Conservation (phyloP, 164 flowering plant genomes). For the Piper longum region DNA sequence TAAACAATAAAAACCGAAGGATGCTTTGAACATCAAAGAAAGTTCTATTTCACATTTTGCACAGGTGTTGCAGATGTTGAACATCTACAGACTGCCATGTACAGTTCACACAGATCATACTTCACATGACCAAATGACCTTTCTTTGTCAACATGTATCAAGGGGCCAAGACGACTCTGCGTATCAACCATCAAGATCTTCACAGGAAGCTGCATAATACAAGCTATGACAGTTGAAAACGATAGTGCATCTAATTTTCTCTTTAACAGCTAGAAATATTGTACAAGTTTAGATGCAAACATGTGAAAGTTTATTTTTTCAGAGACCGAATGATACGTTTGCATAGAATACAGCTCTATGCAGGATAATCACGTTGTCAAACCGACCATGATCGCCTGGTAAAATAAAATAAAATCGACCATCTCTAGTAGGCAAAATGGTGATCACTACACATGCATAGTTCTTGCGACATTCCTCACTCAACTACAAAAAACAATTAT, state of each 20-base stretch:
- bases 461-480: neutral
- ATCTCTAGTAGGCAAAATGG: slow-evolving; percentile 10
- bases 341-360: neutral
- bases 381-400: neutral
- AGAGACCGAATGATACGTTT: neutral
- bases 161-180: too few relatives aligned
- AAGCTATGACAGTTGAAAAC: too few relatives aligned
- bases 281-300: slow-evolving; percentile 17
- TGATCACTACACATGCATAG: slow-evolving; percentile 20
- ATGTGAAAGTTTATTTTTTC: slow-evolving; percentile 11
- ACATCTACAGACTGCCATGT: neutral
- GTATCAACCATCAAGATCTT: too few relatives aligned
- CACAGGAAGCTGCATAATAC: too few relatives aligned
- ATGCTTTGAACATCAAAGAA: slow-evolving; percentile 10
- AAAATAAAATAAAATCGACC: too few relatives aligned
- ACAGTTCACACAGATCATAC: neutral
- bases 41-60: slow-evolving; percentile 23
- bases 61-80: slow-evolving; percentile 1
- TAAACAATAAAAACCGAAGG: too few relatives aligned
- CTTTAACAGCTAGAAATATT: neutral
- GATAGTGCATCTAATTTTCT: slow-evolving; percentile 1
- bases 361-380: slow-evolving; percentile 2
- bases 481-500: too few relatives aligned
- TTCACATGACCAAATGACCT: slow-evolving; percentile 13
- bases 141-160: slow-evolving; percentile 16